Percentiles rank a stretch among this genome's conserved stretches.
These are phyloP conservation scores for Friedmanniomyces endolithicus DNA, from an alignment of 495 filamentous ascomycete species.

Conservation along the genomic window DNA sequence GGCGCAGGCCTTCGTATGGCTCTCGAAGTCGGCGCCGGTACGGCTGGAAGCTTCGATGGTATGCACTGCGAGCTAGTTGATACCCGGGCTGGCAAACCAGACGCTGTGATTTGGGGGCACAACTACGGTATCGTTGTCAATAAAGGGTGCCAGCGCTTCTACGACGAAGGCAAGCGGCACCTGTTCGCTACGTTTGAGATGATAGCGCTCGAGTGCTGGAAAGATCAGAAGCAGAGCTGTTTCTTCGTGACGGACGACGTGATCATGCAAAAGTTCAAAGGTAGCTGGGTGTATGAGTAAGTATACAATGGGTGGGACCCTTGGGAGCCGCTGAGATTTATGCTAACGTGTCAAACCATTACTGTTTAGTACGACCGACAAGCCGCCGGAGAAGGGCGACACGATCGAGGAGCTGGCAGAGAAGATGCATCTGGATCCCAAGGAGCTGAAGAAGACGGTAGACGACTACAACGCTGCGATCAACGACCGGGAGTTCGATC, in stretches of 20 bases:
- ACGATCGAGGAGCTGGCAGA: conserved; percentile 21
- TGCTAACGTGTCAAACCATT: too few species aligned
- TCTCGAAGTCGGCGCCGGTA: conserved; percentile 21
- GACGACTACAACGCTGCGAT: conserved; percentile 22
- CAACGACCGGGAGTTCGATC: conserved; percentile 22
- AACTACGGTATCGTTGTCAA: conserved; percentile 22
- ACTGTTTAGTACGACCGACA: conserved; percentile 26
- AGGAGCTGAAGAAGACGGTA: conserved; percentile 22
- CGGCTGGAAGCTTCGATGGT: conserved; percentile 20
- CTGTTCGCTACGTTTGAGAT: conserved; percentile 25
- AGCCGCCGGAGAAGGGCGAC: conserved; percentile 20
- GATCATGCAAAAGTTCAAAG: conserved; percentile 23
- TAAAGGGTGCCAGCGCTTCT: conserved; percentile 22
- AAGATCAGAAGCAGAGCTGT: conserved; percentile 21
- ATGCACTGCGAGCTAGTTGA: conserved; percentile 24
- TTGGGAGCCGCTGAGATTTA: too few species aligned
- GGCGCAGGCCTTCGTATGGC: conserved; percentile 20
- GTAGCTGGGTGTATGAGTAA: conserved; percentile 25
- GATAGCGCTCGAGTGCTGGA: conserved; percentile 23
- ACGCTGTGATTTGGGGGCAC: conserved; percentile 24
- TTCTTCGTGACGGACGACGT: conserved; percentile 23
- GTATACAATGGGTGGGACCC: too few species aligned
- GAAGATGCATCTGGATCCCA: conserved; percentile 20
- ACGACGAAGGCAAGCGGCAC: conserved; percentile 24
- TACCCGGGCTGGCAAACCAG: conserved; percentile 19